A percentile compares a stretch with the other conserved stretches of the same genome.
phyloP scores from a whole-genome alignment of 345 rosid genomes.

The Viola odorata region DNA sequence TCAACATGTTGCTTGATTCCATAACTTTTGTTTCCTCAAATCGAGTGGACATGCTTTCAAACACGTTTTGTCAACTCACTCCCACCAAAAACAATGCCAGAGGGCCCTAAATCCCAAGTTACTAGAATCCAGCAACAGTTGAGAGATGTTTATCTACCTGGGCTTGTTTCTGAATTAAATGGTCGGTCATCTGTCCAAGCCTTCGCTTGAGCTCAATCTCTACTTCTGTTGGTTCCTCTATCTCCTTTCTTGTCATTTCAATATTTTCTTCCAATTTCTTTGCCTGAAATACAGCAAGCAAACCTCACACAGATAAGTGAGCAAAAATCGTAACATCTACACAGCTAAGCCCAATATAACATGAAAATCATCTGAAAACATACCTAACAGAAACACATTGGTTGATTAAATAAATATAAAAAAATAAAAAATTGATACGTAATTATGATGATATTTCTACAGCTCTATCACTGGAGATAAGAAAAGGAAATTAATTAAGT shows the following conservation, averaged over 20 bases:
- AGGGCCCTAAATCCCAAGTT: not conserved
- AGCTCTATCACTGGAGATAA: too few relatives aligned
- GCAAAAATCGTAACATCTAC: too few relatives aligned
- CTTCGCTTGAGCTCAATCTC: constrained; percentile 78
- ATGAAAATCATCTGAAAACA: too few relatives aligned
- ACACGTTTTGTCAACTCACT: not conserved
- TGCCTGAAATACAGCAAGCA: constrained; percentile 36
- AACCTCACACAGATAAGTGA: not conserved
- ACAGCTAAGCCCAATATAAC: too few relatives aligned
- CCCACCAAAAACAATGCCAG: not conserved
- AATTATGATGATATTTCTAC: too few relatives aligned
- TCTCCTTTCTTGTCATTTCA: constrained; percentile 64
- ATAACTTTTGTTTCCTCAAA: too few relatives aligned
- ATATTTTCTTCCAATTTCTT: constrained; percentile 55
- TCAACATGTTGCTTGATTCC: too few relatives aligned
- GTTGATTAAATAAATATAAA: too few relatives aligned
- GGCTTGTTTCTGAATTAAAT: constrained; percentile 93
- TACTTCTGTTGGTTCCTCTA: constrained; percentile 87
- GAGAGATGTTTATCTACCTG: constrained; percentile 48
- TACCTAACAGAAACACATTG: too few relatives aligned
- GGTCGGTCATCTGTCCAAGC: constrained; percentile 91
- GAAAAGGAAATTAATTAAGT: too few relatives aligned
- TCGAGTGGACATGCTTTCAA: not conserved
- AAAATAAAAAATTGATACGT: too few relatives aligned
- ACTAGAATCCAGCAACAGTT: not conserved